phyloP scores from a whole-genome alignment of 192 early-diverging fungal species.

The Coemansia sp. region DNA sequence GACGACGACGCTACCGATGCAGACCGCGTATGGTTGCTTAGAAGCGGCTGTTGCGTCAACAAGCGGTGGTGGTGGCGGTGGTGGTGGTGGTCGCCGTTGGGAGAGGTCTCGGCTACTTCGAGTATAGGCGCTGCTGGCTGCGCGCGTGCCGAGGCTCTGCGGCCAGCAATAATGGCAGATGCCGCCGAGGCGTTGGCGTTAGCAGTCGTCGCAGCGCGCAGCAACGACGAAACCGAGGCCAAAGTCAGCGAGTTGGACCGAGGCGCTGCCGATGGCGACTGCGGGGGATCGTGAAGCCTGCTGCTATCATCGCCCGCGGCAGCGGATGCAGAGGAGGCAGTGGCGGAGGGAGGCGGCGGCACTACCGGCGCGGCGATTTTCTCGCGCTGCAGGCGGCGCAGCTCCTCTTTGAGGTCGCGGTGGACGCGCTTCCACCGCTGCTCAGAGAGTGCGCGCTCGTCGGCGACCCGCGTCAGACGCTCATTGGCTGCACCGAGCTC shows the following conservation, averaged over 20 bases:
- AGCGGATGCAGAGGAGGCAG: background rate
- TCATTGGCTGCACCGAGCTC: slow-evolving; percentile 25
- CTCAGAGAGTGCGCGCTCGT: slow-evolving; percentile 51
- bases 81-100: background rate
- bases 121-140: background rate
- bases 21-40: slow-evolving; percentile 20
- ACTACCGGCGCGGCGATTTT: slow-evolving; percentile 1
- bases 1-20: slow-evolving; percentile 19
- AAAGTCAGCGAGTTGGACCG: slow-evolving; percentile 53
- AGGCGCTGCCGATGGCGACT: slow-evolving; percentile 7
- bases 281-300: background rate
- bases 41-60: background rate
- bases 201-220: slow-evolving; percentile 44
- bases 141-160: slow-evolving; percentile 5
- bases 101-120: background rate
- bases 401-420: slow-evolving; percentile 56
- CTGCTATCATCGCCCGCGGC: background rate
- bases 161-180: background rate
- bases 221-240: slow-evolving; percentile 50
- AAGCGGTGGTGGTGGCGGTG: background rate
- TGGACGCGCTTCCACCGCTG: slow-evolving; percentile 55
- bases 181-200: slow-evolving; percentile 20
- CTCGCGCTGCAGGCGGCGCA: slow-evolving; percentile 50
- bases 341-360: background rate
- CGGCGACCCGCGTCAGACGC: slow-evolving; percentile 25